A percentile compares a stretch with the other conserved stretches of the same genome.
These are phyloP conservation scores for Phytophthora uliginosa DNA, from an alignment of 352 stramenopile species.

Conservation along the genomic window DNA sequence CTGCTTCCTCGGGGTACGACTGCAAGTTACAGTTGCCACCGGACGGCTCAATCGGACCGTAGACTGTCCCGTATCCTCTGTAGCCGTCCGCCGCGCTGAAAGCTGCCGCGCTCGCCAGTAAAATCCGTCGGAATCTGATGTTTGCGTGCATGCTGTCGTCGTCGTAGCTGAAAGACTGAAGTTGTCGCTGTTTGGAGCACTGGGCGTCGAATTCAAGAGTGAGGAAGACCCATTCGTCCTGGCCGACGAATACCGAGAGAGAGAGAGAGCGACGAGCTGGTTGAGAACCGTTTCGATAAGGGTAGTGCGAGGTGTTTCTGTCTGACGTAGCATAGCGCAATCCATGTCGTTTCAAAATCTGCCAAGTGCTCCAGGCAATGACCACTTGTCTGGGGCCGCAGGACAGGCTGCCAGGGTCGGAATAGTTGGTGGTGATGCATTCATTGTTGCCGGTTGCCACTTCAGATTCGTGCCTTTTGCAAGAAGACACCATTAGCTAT, in stretches of 20 bases:
- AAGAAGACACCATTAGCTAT: constrained; percentile 24
- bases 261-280: not conserved
- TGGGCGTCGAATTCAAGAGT: constrained; percentile 26
- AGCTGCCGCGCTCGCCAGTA: constrained; percentile 5
- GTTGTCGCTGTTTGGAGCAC: not conserved
- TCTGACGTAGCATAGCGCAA: constrained; percentile 5
- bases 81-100: constrained; percentile 12
- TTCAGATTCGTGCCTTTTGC: constrained; percentile 17
- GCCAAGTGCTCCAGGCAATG: not conserved
- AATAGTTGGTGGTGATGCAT: constrained; percentile 2
- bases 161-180: not conserved
- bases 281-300: constrained; percentile 23
- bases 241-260: constrained; percentile 13
- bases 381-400: not conserved
- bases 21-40: constrained; percentile 37
- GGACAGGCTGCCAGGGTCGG: constrained; percentile 11
- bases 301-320: constrained; percentile 22
- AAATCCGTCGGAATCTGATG: constrained; percentile 3
- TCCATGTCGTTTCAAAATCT: constrained; percentile 27
- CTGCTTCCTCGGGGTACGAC: constrained; percentile 10
- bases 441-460: constrained; percentile 20
- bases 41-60: constrained; percentile 22
- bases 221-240: constrained; percentile 5
- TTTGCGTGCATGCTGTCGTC: constrained; percentile 16
- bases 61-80: constrained; percentile 23